A percentile compares a stretch with the other conserved stretches of the same genome.
Conservation (phyloP, 306 rosid genomes). For the Clitoria ternatea region DNA sequence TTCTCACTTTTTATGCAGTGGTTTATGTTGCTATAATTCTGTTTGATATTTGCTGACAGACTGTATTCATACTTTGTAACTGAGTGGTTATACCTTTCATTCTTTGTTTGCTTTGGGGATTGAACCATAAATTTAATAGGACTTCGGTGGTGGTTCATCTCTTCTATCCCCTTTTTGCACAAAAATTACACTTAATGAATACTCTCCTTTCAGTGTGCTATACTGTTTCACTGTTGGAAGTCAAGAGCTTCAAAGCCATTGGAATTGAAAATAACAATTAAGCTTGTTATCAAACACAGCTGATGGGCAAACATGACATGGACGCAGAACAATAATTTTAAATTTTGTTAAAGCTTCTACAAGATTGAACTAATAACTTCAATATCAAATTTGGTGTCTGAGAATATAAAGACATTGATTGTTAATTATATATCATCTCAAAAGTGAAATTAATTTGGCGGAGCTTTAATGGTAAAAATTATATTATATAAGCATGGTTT, state of each 20-base stretch:
- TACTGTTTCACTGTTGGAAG: neutral
- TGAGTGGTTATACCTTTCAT: neutral
- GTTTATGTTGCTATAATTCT: slow-evolving; percentile 4
- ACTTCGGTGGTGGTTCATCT: neutral
- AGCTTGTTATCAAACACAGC: slow-evolving; percentile 4
- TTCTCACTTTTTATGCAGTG: slow-evolving; percentile 15
- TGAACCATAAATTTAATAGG: neutral
- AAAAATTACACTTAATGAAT: neutral
- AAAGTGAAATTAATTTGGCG: neutral
- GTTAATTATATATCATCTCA: neutral
- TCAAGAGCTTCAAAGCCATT: neutral
- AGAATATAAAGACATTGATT: neutral
- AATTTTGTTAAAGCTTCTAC: slow-evolving; percentile 1
- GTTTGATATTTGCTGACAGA: neutral
- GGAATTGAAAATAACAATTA: slow-evolving; percentile 6
- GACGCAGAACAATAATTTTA: neutral
- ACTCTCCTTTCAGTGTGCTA: neutral
- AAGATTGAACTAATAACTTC: neutral
- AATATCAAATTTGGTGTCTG: neutral
- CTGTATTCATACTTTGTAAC: neutral
- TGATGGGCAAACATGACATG: slow-evolving; percentile 9
- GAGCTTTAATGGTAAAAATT: neutral
- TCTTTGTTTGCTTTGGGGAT: neutral
- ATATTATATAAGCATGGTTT: neutral
- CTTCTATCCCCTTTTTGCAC: neutral